A percentile compares a stretch with the other conserved stretches of the same genome.
Conservation (phyloP, 805 yeast species). For the Wickerhamiella azyma region DNA sequence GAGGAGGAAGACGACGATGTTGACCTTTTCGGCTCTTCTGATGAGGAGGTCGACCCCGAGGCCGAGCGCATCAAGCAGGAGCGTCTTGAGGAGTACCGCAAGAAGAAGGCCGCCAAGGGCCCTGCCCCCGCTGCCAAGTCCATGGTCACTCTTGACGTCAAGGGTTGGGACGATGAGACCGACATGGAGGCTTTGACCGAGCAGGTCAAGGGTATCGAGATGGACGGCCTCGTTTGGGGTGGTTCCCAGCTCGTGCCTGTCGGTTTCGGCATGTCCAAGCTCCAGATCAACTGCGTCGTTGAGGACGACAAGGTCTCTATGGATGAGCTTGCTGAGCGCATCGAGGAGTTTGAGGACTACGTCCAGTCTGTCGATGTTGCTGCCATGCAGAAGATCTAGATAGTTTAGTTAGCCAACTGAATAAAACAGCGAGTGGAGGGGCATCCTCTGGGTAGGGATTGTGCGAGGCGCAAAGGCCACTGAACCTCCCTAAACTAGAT, state of each 20-base stretch:
- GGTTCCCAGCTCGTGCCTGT: constrained; percentile 90
- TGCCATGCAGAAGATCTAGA: constrained; percentile 95
- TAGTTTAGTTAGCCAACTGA: neutral
- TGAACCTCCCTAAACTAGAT: no score
- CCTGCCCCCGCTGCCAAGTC: constrained; percentile 99
- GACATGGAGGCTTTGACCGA: constrained; percentile 79
- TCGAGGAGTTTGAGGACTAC: constrained; percentile 94
- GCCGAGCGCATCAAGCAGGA: constrained; percentile 96
- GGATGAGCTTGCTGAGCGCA: constrained; percentile 63
- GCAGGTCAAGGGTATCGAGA: constrained; percentile 69
- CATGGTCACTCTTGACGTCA: constrained; percentile 88
- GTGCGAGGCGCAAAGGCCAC: no score
- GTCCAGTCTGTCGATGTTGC: constrained; percentile 98
- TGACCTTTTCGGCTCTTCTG: constrained; percentile 88
- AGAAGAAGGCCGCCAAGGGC: constrained; percentile 93
- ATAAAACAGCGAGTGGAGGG: no score
- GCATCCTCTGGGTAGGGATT: no score
- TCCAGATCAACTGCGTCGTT: constrained; percentile 94
- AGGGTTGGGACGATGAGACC: constrained; percentile 99
- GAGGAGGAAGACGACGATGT: constrained; percentile 80
- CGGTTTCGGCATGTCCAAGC: constrained; percentile 99
- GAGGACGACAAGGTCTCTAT: constrained; percentile 94
- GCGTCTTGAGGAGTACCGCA: constrained; percentile 96
- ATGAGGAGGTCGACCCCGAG: constrained; percentile 89
- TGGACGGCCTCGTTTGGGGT: constrained; percentile 98